Conservation (phyloP, 768 basidiomycete genomes). For the Tephrocybe sp. region DNA sequence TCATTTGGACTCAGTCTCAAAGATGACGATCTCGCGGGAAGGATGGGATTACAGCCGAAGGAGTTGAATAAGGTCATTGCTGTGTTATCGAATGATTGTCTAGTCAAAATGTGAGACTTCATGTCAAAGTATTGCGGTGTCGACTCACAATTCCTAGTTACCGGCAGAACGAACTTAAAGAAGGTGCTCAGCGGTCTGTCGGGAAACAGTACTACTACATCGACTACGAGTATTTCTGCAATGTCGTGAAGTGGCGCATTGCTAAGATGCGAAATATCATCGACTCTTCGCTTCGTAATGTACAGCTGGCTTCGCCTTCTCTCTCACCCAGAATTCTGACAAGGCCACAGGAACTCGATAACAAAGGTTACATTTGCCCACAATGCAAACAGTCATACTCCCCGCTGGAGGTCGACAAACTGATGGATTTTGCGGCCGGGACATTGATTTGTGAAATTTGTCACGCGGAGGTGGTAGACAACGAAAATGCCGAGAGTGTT, state of each 20-base stretch:
- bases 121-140: not conserved
- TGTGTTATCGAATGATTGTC: constrained; percentile 70
- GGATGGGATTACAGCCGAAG: constrained; percentile 86
- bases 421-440: constrained; percentile 69
- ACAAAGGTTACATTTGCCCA: constrained; percentile 97
- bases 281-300: constrained; percentile 87
- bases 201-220: constrained; percentile 95
- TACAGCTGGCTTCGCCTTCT: constrained; percentile 31
- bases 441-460: constrained; percentile 87
- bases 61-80: constrained; percentile 90
- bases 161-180: constrained; percentile 89
- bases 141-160: constrained; percentile 44
- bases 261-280: constrained; percentile 90
- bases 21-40: constrained; percentile 90
- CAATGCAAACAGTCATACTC: constrained; percentile 82
- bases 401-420: constrained; percentile 78
- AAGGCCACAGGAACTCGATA: constrained; percentile 80
- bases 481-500: constrained; percentile 86
- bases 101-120: constrained; percentile 71
- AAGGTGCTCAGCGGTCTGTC: constrained; percentile 83
- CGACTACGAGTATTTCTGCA: constrained; percentile 92
- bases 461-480: constrained; percentile 81
- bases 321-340: not conserved
- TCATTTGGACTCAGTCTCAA: constrained; percentile 60
- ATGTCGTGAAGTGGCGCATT: constrained; percentile 97